Base-by-base conservation (phyloP, 768 basidiomycete genomes). In the Leccinum fibrillosum region DNA sequence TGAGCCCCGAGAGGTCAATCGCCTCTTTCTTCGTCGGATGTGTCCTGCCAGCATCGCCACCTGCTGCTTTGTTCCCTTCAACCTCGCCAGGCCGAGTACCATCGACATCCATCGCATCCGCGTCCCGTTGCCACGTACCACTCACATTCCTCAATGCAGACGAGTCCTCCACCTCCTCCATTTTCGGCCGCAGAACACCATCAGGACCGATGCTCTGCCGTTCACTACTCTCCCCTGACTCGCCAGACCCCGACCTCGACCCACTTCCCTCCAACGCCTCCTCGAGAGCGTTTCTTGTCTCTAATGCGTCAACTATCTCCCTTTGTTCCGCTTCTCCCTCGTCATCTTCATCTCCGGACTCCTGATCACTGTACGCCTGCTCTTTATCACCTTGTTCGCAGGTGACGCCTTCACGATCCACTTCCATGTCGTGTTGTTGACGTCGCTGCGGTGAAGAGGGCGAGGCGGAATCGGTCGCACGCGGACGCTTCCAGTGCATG, bases 401-500 rank as follows among this genome's bases (percentile, higher is more conserved):
- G 9, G 44, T n/a, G n/a, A 30, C 49, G 13, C 54, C 62, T 19
- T 65, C 68, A 4, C 53, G 48, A 2, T 78, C 77, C 19, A 72
- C 65, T 7, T 72, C 74, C 57, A 73, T 70, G 39, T 67, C 64
- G 19, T 69, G 68, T 39, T 68, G 48, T 60, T 72, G 52, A 67
- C 62, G 59, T 12, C 75, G 75, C 54, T 80, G 79, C 45, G 61
- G 63, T 10, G 50, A 48, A 15, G 58, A 45, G 17, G 55, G 47
- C 34, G 57, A 26, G 7, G 21, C 19, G 1, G 66, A 51, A 50
- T 66, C 62, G 34, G 74, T 75, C 35, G 63, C 69, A n/a, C 73
- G 68, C 6, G 80, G 77, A 23, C 77, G 80, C 62, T 76, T 86
- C 86, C 86, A 88, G 57, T 82, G 80, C 37, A 86, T 82, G 66